A percentile compares a stretch with the other conserved stretches of the same genome.
Conservation (phyloP, 225 moss, liverwort and hornwort genomes). For the Pseudisothecium myosuroides region DNA sequence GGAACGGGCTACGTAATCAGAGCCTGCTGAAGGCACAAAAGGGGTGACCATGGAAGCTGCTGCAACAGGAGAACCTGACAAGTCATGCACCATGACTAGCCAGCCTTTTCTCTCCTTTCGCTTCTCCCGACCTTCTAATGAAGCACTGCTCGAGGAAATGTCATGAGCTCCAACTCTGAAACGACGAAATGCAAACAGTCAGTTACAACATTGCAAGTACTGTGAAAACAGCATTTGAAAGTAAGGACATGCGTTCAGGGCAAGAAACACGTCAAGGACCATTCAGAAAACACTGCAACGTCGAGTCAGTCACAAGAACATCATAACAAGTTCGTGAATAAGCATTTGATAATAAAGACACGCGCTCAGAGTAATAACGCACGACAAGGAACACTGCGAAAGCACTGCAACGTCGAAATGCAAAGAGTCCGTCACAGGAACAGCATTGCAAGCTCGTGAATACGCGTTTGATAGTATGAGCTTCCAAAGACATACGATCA, state of each 20-base stretch:
- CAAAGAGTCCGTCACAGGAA: neutral
- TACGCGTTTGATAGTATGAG: neutral
- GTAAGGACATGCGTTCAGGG: neutral
- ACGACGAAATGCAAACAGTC: neutral
- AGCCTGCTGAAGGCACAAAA: conserved; percentile 71
- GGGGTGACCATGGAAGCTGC: conserved; percentile 88
- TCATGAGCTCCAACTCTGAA: conserved; percentile 61
- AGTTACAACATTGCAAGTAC: neutral
- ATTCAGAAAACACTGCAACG: neutral
- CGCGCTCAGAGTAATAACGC: neutral
- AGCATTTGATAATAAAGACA: neutral
- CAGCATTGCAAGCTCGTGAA: too few species aligned
- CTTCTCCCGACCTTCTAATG: conserved; percentile 35
- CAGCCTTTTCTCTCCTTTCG: conserved; percentile 75
- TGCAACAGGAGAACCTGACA: conserved; percentile 71
- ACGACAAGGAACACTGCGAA: too few species aligned
- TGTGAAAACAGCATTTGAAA: neutral
- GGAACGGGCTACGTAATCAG: conserved; percentile 61
- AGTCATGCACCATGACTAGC: conserved; percentile 76
- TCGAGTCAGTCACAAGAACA: neutral
- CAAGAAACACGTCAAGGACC: neutral
- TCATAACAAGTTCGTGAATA: neutral
- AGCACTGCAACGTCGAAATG: neutral
- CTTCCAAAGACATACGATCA: neutral
- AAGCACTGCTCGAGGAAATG: conserved; percentile 27